Evolutionary conservation across 1,284 basidiomycete genomes (phyloP).

Genomic region (Pseudozyma sp.): DNA sequence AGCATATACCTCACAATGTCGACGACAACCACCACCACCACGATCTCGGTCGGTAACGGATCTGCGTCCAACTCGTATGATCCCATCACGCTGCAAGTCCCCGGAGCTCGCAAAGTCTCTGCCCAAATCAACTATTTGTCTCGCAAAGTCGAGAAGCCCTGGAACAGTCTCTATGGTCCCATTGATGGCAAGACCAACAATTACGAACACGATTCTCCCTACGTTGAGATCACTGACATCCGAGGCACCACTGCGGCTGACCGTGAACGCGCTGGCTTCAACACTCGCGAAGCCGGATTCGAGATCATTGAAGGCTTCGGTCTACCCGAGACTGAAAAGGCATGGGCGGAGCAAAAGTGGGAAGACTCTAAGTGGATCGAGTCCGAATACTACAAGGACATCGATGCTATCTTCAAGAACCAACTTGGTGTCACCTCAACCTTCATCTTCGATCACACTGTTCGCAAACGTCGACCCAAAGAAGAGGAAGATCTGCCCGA

Average conservation of each 20-base stretch:
- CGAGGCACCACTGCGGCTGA: conserved; percentile 27
- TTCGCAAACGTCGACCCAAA: conserved; percentile 49
- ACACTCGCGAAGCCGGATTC: conserved; percentile 51
- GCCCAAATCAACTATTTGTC: conserved; percentile 58
- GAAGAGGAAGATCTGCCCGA: conserved; percentile 45
- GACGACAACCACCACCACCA: conserved; percentile 26
- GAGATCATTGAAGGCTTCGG: conserved; percentile 57
- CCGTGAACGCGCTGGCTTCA: conserved; percentile 40
- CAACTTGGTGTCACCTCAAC: conserved; percentile 52
- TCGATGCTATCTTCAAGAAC: conserved; percentile 53
- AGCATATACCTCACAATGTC: conserved; percentile 12
- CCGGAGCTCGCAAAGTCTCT: conserved; percentile 34
- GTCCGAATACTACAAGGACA: conserved; percentile 51
- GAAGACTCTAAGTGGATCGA: conserved; percentile 48
- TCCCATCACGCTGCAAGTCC: conserved; percentile 26
- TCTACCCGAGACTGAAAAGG: conserved; percentile 17
- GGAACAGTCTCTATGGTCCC: conserved; percentile 31
- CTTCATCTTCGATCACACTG: conserved; percentile 61
- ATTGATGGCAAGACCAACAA: conserved; percentile 41
- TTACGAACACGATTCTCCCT: conserved; percentile 34
- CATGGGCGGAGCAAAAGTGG: conserved; percentile 52
- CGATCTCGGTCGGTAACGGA: neutral
- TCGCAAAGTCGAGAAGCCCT: conserved; percentile 47
- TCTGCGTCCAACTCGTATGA: neutral
- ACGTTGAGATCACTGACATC: conserved; percentile 53